Percentiles rank a stretch among this genome's conserved stretches.
phyloP scores from a whole-genome alignment of 2,329 filamentous ascomycete species.

The Volutella citrinella region DNA sequence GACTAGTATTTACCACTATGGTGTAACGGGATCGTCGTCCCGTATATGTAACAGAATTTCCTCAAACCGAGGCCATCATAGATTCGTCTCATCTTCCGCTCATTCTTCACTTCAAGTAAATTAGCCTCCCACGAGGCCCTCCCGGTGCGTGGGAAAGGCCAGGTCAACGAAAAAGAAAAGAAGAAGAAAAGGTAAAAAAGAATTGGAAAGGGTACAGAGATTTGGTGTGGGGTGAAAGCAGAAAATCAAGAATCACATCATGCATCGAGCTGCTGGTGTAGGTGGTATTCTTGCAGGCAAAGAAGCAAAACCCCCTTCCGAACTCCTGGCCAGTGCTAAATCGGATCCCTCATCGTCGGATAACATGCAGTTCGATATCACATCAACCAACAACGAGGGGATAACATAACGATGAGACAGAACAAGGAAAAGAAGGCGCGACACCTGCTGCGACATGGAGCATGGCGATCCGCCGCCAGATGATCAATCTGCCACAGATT shows the following conservation, averaged over 20 bases:
- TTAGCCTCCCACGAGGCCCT: conserved; percentile 11
- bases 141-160: too few relatives aligned
- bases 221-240: too few relatives aligned
- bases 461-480: too few relatives aligned
- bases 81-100: conserved; percentile 27
- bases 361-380: too few relatives aligned
- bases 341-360: conserved; percentile 11
- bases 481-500: too few relatives aligned
- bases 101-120: conserved; percentile 14
- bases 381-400: too few relatives aligned
- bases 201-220: too few relatives aligned
- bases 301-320: conserved; percentile 15
- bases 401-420: conserved; percentile 21
- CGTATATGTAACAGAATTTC: conserved; percentile 24
- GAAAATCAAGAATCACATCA: conserved; percentile 18
- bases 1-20: conserved; percentile 30
- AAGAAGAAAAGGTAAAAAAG: conserved; percentile 19
- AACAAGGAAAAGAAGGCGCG: conserved; percentile 19
- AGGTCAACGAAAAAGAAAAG: conserved; percentile 20
- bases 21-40: conserved; percentile 10
- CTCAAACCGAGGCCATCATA: conserved; percentile 17
- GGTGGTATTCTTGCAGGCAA: conserved; percentile 20
- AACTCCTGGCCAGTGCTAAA: conserved; percentile 31
- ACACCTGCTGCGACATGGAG: conserved; percentile 24
- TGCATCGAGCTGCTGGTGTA: conserved; percentile 26